Evolutionary conservation across 495 filamentous ascomycete genomes (phyloP).

Genomic region (Aspergillus saccharolyticus): DNA sequence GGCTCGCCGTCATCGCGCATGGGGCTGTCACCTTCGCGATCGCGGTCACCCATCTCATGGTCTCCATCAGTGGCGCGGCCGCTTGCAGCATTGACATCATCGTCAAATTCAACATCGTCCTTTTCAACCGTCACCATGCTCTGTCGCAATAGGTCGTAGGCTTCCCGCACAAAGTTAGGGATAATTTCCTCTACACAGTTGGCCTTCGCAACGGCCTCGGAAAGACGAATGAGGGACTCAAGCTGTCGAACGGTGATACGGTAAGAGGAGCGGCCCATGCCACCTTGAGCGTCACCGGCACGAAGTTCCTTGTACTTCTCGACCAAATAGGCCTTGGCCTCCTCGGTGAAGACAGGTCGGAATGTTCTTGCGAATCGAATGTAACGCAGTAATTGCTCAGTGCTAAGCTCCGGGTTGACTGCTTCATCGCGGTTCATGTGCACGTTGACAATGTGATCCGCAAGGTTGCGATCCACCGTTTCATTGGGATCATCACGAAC

Average conservation of each 20-base stretch:
- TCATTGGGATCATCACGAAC: conserved; percentile 97
- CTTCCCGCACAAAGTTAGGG: conserved; percentile 80
- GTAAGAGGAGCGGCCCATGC: conserved; percentile 87
- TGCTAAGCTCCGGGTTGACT: conserved; percentile 87
- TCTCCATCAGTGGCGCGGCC: conserved; percentile 24
- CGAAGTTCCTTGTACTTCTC: conserved; percentile 95
- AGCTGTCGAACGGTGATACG: conserved; percentile 95
- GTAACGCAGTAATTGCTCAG: conserved; percentile 94
- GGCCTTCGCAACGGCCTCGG: conserved; percentile 92
- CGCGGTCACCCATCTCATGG: conserved; percentile 42
- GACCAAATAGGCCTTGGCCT: conserved; percentile 80
- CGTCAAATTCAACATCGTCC: conserved; percentile 95
- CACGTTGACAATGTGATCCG: conserved; percentile 90
- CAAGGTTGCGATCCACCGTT: conserved; percentile 79
- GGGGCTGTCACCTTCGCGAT: conserved; percentile 62
- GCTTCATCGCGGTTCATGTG: conserved; percentile 89
- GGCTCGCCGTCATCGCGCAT: conserved; percentile 56
- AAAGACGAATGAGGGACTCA: conserved; percentile 89
- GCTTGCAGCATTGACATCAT: conserved; percentile 49
- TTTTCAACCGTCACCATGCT: conserved; percentile 98
- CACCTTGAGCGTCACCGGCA: conserved; percentile 89
- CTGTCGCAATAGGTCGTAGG: conserved; percentile 80
- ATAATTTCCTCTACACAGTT: conserved; percentile 93
- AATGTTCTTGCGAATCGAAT: conserved; percentile 96
- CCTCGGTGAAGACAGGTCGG: conserved; percentile 84